These are phyloP conservation scores for Fraxinus americana DNA, from an alignment of 257 asterid genomes.

Conservation along the genomic window DNA sequence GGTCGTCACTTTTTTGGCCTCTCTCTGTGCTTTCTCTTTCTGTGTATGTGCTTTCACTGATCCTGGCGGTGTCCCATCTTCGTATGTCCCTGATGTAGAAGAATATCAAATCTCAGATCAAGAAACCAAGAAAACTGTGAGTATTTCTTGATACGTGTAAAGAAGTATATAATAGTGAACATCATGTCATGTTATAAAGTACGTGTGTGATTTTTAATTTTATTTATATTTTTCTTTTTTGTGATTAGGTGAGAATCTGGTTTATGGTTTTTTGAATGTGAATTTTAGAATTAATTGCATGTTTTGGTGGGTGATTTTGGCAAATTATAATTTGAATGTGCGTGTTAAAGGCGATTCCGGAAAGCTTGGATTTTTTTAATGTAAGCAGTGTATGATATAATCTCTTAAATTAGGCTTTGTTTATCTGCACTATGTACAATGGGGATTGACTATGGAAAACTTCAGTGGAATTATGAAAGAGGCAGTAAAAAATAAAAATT, in stretches of 20 bases:
- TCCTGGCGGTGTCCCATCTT: constrained; percentile 71
- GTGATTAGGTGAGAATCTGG: background rate
- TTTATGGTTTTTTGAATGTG: background rate
- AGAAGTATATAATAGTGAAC: background rate
- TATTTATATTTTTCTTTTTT: background rate
- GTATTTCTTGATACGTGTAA: constrained; percentile 22
- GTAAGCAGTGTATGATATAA: background rate
- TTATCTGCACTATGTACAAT: background rate
- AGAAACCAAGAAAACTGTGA: constrained; percentile 49
- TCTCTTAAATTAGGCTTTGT: background rate
- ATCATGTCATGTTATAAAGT: background rate
- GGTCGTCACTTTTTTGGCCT: constrained; percentile 60
- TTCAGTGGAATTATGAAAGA: background rate
- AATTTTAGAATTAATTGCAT: background rate
- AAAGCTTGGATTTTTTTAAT: background rate
- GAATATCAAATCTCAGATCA: constrained; percentile 37
- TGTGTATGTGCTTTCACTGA: constrained; percentile 56
- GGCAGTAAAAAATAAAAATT: no score
- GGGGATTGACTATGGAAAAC: background rate
- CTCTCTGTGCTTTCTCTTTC: constrained; percentile 44
- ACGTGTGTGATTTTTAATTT: background rate
- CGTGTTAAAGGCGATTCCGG: background rate
- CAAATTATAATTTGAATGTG: background rate
- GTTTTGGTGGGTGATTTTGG: background rate
- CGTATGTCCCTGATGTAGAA: constrained; percentile 62